Base-by-base conservation (phyloP, 352 stramenopile species). In the Stramenopiles sp. region DNA sequence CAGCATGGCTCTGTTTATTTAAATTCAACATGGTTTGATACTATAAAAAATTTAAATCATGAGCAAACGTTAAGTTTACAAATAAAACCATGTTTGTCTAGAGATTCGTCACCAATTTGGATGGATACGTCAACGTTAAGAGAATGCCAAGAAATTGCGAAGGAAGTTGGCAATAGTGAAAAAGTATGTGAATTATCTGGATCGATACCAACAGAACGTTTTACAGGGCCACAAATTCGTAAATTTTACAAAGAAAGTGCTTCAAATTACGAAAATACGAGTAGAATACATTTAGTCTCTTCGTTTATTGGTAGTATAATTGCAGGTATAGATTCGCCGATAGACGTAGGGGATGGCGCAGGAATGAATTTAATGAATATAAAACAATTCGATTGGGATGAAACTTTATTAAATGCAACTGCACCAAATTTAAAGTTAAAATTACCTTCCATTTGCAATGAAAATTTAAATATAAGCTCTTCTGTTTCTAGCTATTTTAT, bases 1-100 rank as follows among this genome's bases (percentile, higher is more conserved):
- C 53, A 69, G 53, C 53, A 69, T 69, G 53, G 53, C 53, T 69
- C 53, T 27, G 53, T 69, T 23, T 69, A 69, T 69, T 69, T 69
- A 69, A 69, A 69, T 23, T 23, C 20, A 27, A 27, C 20, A 20
- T 69, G 53, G 53, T 69, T 20, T 27, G 27, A 69, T 69, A 27
- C 53, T 20, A 23, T 69, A 69, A 69, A 69, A 69, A 69, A 69
- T 69, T 69, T 69, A 27, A 69, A 69, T 69, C 20, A 20, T 27
- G 53, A 69, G 27, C 20, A 69, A 20, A 69, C 20, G 20, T 27
- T 69, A 69, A 23, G 20, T 23, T 23, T 23, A 23, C 53, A 69
- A 27, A 23, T 69, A 69, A 69, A 69, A 69, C 27, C 53, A 27
- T 69, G 20, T 27, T 69, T 69, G 20, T 69, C 53, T 23, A 20